A percentile compares a stretch with the other conserved stretches of the same genome.
phyloP scores from a whole-genome alignment of 2,329 filamentous ascomycete genomes.

The Colletotrichum gloeosporioides region DNA sequence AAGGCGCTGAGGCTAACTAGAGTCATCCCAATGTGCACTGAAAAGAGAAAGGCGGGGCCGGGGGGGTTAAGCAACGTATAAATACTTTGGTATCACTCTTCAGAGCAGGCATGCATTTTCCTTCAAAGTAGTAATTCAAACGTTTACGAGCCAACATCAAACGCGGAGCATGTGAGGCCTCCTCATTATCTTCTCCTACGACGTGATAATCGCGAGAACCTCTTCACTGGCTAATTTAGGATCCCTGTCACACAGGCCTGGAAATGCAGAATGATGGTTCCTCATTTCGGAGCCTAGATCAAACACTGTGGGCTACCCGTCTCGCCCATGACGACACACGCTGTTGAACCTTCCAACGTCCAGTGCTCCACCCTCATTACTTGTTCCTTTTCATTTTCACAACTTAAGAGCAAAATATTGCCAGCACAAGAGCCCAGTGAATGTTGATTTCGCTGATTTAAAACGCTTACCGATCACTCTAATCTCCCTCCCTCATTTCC shows the following conservation, averaged over 20 bases:
- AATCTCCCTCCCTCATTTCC: background rate
- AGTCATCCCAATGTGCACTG: accelerated
- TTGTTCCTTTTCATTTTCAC: background rate
- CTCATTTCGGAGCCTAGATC: background rate
- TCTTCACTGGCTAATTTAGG: background rate
- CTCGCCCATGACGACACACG: background rate
- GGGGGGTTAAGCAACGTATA: background rate
- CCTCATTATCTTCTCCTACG: background rate
- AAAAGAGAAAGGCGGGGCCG: background rate
- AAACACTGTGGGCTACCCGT: background rate
- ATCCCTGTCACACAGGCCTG: background rate
- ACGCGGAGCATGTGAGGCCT: background rate
- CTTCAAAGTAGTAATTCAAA: background rate
- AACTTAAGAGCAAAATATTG: background rate
- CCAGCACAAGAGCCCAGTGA: background rate
- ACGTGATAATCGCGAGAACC: background rate
- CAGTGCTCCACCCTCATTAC: background rate
- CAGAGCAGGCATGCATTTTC: background rate
- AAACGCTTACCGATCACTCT: background rate
- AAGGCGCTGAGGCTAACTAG: slow-evolving; percentile 18
- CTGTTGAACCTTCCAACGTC: accelerated
- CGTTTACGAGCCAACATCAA: background rate
- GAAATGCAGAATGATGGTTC: background rate
- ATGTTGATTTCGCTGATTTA: background rate
- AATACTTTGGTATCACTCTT: background rate